Percentiles rank a stretch among this genome's conserved stretches.
Conservation (phyloP, 1,284 basidiomycete species). For the Butyriboletus appendiculatus region DNA sequence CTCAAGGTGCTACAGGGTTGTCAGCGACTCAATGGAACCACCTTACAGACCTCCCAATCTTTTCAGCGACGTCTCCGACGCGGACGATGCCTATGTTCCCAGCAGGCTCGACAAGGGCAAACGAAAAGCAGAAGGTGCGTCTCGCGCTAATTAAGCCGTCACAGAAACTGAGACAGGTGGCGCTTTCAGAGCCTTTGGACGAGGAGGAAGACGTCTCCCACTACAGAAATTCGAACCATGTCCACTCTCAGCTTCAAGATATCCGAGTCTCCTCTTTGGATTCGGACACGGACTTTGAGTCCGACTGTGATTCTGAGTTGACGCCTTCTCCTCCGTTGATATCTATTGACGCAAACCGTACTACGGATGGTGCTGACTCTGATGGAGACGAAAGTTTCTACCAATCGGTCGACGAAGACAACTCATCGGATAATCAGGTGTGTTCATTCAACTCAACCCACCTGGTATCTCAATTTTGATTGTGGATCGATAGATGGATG, state of each 20-base stretch:
- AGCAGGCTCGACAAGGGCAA: constrained; percentile 25
- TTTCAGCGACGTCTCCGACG: constrained; percentile 5
- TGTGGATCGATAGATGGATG: constrained; percentile 21
- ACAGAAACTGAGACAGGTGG: neutral
- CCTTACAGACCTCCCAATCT: constrained; percentile 15
- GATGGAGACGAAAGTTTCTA: constrained; percentile 21
- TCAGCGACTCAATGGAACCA: constrained; percentile 7
- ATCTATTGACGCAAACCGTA: neutral
- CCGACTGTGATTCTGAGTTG: constrained; percentile 5
- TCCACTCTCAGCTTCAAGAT: neutral
- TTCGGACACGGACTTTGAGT: constrained; percentile 6
- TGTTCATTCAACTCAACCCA: neutral
- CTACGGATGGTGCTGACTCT: neutral
- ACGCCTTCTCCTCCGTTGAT: constrained; percentile 2
- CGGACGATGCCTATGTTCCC: constrained; percentile 1
- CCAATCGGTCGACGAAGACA: constrained; percentile 18
- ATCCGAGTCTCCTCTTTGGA: constrained; percentile 4
- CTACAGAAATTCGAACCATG: neutral
- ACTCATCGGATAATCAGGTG: constrained; percentile 10
- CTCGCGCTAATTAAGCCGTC: neutral
- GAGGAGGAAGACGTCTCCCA: neutral
- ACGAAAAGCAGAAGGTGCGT: constrained; percentile 21
- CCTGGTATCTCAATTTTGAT: neutral
- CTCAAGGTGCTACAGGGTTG: neutral
- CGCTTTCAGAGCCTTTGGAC: constrained; percentile 13